Evolutionary conservation across 2,329 filamentous ascomycete genomes (phyloP).

Genomic region (Akanthomyces muscarius): DNA sequence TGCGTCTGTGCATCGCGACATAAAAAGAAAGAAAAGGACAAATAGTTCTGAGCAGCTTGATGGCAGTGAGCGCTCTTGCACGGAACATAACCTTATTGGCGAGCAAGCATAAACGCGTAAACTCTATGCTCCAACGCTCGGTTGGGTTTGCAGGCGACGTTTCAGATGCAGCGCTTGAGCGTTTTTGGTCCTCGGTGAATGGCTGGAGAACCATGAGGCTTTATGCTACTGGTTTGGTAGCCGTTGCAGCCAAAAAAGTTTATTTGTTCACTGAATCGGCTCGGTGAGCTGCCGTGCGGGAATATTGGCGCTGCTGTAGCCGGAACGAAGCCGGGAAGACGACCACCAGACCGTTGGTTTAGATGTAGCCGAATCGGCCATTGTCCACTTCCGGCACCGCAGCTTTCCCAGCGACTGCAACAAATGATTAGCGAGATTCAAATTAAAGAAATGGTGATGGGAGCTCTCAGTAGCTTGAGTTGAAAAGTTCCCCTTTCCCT

Average conservation of each 20-base stretch:
- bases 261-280: not conserved
- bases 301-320: not conserved
- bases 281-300: not conserved
- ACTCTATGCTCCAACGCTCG: not conserved
- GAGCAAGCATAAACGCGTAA: not conserved
- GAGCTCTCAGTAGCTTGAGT: too few relatives aligned
- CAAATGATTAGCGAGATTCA: too few relatives aligned
- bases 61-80: not conserved
- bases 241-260: not conserved
- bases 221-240: not conserved
- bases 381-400: too few relatives aligned
- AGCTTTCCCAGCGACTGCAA: too few relatives aligned
- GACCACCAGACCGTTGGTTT: too few relatives aligned
- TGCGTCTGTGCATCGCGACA: not conserved
- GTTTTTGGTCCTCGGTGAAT: not conserved
- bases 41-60: not conserved
- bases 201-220: not conserved
- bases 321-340: too few relatives aligned
- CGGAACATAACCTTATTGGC: too few relatives aligned
- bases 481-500: too few relatives aligned
- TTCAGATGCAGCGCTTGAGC: not conserved
- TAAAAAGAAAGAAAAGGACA: not conserved
- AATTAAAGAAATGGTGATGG: too few relatives aligned
- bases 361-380: too few relatives aligned
- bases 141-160: not conserved